Evolutionary conservation across 2,329 filamentous ascomycete species (phyloP), one percentile per base, ranked within the genome.

Genomic region (Myriosclerotinia duriaeana): DNA sequence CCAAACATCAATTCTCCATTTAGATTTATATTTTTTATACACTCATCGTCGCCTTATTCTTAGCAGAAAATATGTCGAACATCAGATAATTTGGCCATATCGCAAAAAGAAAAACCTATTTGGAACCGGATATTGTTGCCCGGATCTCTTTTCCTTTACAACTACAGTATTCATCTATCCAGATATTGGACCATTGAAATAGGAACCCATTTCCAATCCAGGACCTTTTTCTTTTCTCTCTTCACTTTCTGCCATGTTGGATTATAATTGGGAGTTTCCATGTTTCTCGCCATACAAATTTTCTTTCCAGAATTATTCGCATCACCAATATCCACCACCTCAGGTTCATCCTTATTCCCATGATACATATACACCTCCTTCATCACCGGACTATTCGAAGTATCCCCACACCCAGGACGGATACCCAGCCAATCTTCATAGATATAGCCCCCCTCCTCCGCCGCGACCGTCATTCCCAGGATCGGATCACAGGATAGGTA

Each of bases 401-500:
- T 30, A 14, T 52, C 15, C 26, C 22, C 22, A 52, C 5, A 22
- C 22, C 48, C 22, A 26, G 48, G 48, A 52, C 15, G 5, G 12
- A 14, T 15, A 15, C 30, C 55, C 56, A 65, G 67, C 66, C 66
- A 68, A 71, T 71, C 73, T 53, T 72, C 73, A 58, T 17, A 52
- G 22, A 30, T 52, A 52, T 52, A 34, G 5, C 4, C 58, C 69
- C 65, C 69, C 72, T 44, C 71, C 71, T 54, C 71, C 69, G 53
- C 42, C 48, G 60, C 66, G 64, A 55, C 64, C 60, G 34, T 48
- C 46, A 65, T 48, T 52, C 70, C 42, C 69, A 46, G 30, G 30
- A 15, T 93, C 53, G 91, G 97, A 84, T 91, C 93, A 77, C 38
- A 88, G 93, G 76, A 80, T 98, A 83, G 93, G 94, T 78, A 87